Base-by-base conservation (phyloP, 257 asterid species). In the Dorcoceras hygrometricum region DNA sequence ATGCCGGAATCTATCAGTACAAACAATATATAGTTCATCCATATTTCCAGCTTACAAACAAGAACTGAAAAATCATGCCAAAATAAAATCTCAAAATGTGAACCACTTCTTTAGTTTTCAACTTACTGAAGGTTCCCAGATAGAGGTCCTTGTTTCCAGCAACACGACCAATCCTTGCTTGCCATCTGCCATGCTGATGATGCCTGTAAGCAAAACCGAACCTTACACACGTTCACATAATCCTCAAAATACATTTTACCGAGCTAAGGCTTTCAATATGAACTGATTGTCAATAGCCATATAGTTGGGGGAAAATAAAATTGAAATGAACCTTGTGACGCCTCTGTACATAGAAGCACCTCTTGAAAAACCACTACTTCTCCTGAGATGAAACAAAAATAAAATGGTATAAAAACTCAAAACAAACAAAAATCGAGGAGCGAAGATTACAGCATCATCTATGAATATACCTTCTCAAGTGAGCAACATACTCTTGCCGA, bases 401-500 rank as follows among this genome's bases (percentile, higher is more conserved):
- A 55, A 25, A 22, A 18, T 18, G 23, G 12, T 4, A 34, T n/a
- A 1, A 0, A 34, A n/a, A 31, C 26, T n/a, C n/a, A n/a, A n/a
- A n/a, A n/a, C 23, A 18, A 23, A 26, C 50, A n/a, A n/a, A n/a
- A n/a, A n/a, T 23, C 23, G 6, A 50, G 5, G 25, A 19, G 39
- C 34, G 16, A 56, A 25, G 12, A 19, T 57, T 48, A 2, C 22
- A 23, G 59, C 8, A 28, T 28, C 10, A 20, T 7, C 2, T 57
- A 16, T 4, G 3, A 12, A 18, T 57, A 62, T 29, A 92, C 98
- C 98, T 89, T 73, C 98, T 79, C 68, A 93, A 61, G 69, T 86
- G 95, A 0, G 98, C 98, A 23, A 93, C 96, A 8, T 79, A 86
- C 77, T 93, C 98, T 57, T 89, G 98, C 39, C 97, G 76, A 56